Percentiles rank a stretch among this genome's conserved stretches.
These are phyloP conservation scores for Phialocephala subalpina DNA, from an alignment of 2,329 filamentous ascomycete species.

Conservation along the genomic window DNA sequence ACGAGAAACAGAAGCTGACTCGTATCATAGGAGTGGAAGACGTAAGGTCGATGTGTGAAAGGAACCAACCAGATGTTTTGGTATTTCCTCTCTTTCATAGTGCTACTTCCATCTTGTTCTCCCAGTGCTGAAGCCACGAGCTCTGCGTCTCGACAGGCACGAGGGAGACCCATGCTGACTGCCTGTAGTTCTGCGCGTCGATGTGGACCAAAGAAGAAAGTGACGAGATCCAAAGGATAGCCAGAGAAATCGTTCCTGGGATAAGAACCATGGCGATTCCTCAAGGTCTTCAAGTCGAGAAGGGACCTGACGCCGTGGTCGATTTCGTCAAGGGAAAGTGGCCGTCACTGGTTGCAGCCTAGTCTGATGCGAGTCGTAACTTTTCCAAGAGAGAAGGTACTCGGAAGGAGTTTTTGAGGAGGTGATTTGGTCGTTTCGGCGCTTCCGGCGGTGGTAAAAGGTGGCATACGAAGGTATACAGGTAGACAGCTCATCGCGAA, in stretches of 20 bases:
- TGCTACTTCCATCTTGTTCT: conserved; percentile 2
- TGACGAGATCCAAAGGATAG: conserved; percentile 52
- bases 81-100: conserved; percentile 45
- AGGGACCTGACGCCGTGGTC: conserved; percentile 62
- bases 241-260: conserved; percentile 52
- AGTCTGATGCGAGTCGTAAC: too few relatives aligned
- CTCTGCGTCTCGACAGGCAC: neutral
- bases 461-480: neutral
- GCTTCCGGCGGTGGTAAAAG: neutral
- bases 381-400: neutral
- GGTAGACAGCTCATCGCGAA: conserved; percentile 3
- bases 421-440: neutral
- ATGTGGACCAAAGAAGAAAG: conserved; percentile 58
- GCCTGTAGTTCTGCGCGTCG: conserved; percentile 64
- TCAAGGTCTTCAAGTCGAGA: conserved; percentile 60
- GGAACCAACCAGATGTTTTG: conserved; percentile 61
- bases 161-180: neutral
- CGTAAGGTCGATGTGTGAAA: conserved; percentile 60
- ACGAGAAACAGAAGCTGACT: conserved; percentile 14
- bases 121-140: neutral
- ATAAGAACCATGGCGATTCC: conserved; percentile 62
- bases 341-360: conserved; percentile 34
- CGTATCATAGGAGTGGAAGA: conserved; percentile 57
- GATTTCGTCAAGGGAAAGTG: conserved; percentile 55
- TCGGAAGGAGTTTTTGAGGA: neutral